These are phyloP conservation scores for Diaporthe sp. DNA, from an alignment of 2,329 filamentous ascomycete species.

Conservation along the genomic window DNA sequence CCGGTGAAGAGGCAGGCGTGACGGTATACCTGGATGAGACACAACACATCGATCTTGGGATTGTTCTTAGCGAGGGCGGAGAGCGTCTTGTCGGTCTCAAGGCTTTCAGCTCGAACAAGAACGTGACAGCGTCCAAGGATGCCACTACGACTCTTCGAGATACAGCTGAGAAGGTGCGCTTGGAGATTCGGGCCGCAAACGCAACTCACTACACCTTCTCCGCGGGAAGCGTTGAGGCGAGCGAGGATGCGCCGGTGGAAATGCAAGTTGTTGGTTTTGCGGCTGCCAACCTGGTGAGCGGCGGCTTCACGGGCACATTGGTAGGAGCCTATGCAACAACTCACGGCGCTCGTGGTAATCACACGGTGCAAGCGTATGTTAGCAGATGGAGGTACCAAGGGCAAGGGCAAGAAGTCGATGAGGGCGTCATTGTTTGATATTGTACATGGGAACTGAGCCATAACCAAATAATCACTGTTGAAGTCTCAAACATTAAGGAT, in stretches of 20 bases:
- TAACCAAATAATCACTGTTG: too few species aligned
- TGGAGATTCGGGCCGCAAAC: background rate
- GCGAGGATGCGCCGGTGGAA: background rate
- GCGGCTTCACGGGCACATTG: background rate
- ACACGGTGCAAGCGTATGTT: background rate
- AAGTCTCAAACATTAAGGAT: too few species aligned
- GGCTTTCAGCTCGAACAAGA: background rate
- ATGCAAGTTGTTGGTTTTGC: background rate
- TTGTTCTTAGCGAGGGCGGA: background rate
- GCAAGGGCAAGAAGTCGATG: background rate
- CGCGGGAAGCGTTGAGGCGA: background rate
- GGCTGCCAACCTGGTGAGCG: background rate
- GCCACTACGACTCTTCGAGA: background rate
- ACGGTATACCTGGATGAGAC: conserved; percentile 9
- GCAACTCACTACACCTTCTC: conserved; percentile 3
- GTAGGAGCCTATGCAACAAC: conserved; percentile 8
- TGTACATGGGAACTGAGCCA: background rate
- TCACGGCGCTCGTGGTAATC: background rate
- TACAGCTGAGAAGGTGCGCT: background rate
- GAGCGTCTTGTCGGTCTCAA: background rate
- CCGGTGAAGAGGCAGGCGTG: background rate
- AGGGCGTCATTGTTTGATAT: background rate
- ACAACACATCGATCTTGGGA: background rate
- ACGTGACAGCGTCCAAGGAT: background rate
- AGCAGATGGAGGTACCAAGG: conserved; percentile 18